Evolutionary conservation across 306 rosid genomes (phyloP), one percentile per base, ranked within the genome.

Genomic region (Sesbania bispinosa): DNA sequence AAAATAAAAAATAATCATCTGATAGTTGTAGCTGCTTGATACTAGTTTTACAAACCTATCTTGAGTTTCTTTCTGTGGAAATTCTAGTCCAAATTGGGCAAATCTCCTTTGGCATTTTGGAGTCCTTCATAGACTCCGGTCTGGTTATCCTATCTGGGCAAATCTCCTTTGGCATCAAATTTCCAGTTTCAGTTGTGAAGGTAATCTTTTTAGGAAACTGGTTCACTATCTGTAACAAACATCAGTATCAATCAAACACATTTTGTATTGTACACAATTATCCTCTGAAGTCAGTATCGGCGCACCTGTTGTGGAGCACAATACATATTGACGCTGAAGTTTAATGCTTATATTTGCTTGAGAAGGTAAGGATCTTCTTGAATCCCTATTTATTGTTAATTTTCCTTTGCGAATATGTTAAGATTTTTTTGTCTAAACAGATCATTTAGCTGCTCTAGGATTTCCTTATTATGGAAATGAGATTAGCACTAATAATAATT

Each of bases 101-200:
- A 91, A 95, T 91, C 97, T 95, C 86, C 96, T 93, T 93, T 93
- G 96, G 96, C 96, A 90, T 85, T 87, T 85, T 58, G 36, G 88
- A 79, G 89, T 88, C 81, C 29, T 75, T 6, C 3, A 62, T 85
- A 5, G 92, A 83, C 89, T 88, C 85, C 64, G 36, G 39, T 88
- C 85, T 61, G 36, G 39, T 76, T 76, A 80, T 68, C 85, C 69
- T 54, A 42, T 76, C 51, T n/a, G 68, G 96, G 88, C 87, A 86
- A 84, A 78, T 82, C 89, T 88, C 85, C 82, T 85, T 87, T 85
- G 89, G 88, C 81, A 71, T 79, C 80, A 45, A 15, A 63, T 78
- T 87, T 83, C 83, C 83, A 42, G 82, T 83, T 84, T 74, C 81
- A 54, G 79, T 30, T 46, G 72, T 77, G 61, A 74, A 66, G 79